A percentile compares a stretch with the other conserved stretches of the same genome.
Evolutionary conservation across 768 basidiomycete genomes (phyloP).

Genomic region (Fomitopsis pulvina): DNA sequence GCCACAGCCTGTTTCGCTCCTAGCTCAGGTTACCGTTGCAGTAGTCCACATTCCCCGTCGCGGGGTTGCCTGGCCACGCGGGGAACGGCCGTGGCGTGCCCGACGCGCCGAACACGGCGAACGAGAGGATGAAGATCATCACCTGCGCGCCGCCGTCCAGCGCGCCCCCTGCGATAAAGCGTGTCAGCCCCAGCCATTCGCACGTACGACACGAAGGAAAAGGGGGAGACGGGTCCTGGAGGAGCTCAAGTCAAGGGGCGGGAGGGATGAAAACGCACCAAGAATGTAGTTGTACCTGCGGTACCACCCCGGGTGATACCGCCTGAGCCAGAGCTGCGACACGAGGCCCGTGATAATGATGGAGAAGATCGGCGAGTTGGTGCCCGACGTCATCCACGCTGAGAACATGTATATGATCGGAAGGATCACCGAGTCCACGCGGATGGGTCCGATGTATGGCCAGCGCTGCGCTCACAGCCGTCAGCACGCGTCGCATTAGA

Average conservation of each 20-base stretch:
- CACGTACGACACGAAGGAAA: no score
- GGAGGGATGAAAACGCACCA: slow-evolving; percentile 14
- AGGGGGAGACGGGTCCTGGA: no score
- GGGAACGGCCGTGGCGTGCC: slow-evolving; percentile 47
- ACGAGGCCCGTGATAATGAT: slow-evolving; percentile 37
- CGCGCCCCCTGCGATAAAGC: slow-evolving; percentile 38
- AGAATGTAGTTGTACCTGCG: slow-evolving; percentile 61
- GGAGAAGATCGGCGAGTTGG: slow-evolving; percentile 43
- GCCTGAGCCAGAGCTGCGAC: slow-evolving; percentile 47
- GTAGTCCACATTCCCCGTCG: slow-evolving; percentile 46
- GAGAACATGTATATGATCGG: slow-evolving; percentile 44
- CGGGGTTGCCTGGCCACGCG: slow-evolving; percentile 49
- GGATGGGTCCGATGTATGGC: slow-evolving; percentile 47
- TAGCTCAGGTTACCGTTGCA: slow-evolving; percentile 50
- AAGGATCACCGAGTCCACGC: slow-evolving; percentile 43
- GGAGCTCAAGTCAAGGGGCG: neutral
- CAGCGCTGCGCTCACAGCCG: slow-evolving; percentile 34
- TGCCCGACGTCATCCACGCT: slow-evolving; percentile 46
- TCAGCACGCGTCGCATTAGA: no score
- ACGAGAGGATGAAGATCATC: slow-evolving; percentile 58
- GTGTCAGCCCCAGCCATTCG: no score
- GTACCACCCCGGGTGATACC: slow-evolving; percentile 59
- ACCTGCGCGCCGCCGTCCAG: slow-evolving; percentile 61
- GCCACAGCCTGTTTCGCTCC: neutral
- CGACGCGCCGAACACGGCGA: slow-evolving; percentile 58